Evolutionary conservation across 108 stramenopile genomes (phyloP).

Genomic region (Nitzschia putrida): DNA sequence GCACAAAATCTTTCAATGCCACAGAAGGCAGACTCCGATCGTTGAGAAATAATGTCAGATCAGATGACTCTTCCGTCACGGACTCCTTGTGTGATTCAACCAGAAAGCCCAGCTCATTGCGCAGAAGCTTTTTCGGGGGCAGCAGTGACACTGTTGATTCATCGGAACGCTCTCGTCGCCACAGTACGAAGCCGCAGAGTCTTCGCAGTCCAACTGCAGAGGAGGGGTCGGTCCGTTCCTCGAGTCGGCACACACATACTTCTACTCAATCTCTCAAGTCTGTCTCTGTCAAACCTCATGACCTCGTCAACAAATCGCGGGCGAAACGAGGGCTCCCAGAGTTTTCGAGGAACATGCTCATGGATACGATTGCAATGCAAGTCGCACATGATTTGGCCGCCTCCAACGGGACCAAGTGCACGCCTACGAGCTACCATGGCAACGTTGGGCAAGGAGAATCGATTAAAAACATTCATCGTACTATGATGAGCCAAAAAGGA

Average conservation of each 20-base stretch:
- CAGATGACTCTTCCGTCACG: neutral
- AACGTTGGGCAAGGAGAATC: conserved; percentile 21
- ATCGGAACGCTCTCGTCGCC: neutral
- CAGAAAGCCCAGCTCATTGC: neutral
- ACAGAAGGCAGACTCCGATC: neutral
- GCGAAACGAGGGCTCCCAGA: neutral
- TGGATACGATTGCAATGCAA: conserved; percentile 21
- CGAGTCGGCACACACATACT: too few species aligned
- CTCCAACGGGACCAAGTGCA: conserved; percentile 7
- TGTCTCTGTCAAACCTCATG: conserved; percentile 2
- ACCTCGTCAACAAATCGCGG: conserved; percentile 15
- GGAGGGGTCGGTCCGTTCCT: too few species aligned
- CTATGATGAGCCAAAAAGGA: conserved; percentile 23
- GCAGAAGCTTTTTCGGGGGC: neutral
- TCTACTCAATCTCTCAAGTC: too few species aligned
- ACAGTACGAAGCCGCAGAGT: neutral
- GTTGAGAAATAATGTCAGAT: neutral
- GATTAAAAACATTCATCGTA: conserved; percentile 12
- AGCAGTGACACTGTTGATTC: neutral
- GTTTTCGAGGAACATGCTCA: conserved; percentile 20
- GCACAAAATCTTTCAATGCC: neutral
- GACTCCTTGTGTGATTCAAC: neutral
- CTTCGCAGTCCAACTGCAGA: too few species aligned
- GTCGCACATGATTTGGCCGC: conserved; percentile 16
- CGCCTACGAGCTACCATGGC: conserved; percentile 21